Evolutionary conservation across 2,329 filamentous ascomycete genomes (phyloP), one percentile per base, ranked within the genome.

Genomic region (Chaetomium sp.): DNA sequence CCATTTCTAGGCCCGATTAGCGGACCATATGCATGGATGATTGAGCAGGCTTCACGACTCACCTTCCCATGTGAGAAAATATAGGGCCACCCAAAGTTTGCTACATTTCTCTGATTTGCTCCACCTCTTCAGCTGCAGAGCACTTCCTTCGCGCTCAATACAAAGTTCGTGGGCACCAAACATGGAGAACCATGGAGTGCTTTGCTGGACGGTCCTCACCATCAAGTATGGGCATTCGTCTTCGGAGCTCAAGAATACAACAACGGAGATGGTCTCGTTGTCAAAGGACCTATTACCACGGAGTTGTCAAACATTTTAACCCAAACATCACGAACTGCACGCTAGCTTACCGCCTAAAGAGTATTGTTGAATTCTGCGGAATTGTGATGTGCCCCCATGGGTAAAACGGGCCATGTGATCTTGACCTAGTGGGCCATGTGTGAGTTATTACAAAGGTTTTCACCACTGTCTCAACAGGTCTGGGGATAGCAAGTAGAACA

Each of bases 51-150:
- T n/a, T 33, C 19, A 4, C 10, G 34, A 8, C 73, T 55, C 62
- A 81, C 81, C 79, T 73, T 85, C 82, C 79, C 79, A 85, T 1
- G 79, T 83, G 54, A 77, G 67, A 58, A 85, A 85, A 56, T 73
- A 78, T 5, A 85, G 66, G 4, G 69, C 73, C 0, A 78, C 78
- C 82, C 82, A 85, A 1, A 73, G 63, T 61, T 77, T 82, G 54
- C 73, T 66, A 41, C 72, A 68, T 8, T 69, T 65, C 43, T 74
- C 73, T 0, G 66, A 66, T 0, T 63, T 59, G 62, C 76, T 80
- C 79, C 80, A 84, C 51, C 77, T 72, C 46, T 75, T 75, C 45
- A 85, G 71, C 36, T 75, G 69, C 8, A 85, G 68, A 0, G 73
- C 74, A 32, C 72, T 74, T 5, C 73, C 74, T 32, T 76, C 74